Conservation (phyloP, 352 stramenopile species). For the Globisporangium alternatum region DNA sequence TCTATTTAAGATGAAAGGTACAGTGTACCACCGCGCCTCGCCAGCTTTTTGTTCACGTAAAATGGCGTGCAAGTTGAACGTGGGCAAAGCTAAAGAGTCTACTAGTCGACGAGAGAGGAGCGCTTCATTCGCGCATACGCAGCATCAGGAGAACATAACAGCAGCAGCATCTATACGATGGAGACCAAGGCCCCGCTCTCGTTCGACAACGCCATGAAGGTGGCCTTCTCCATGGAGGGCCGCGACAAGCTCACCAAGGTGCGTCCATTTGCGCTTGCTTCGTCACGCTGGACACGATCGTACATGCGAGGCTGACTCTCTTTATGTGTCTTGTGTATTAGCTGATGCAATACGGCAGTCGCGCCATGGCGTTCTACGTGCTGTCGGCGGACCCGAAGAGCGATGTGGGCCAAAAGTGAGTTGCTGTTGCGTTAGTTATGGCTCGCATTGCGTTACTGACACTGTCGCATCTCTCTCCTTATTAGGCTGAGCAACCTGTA, state of each 20-base stretch:
- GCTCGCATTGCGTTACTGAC: neutral
- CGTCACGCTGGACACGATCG: neutral
- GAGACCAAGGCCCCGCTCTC: slow-evolving; percentile 56
- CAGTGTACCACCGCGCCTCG: slow-evolving; percentile 13
- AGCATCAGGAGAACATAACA: neutral
- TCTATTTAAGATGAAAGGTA: slow-evolving; percentile 16
- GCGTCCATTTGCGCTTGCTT: neutral
- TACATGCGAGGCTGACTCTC: slow-evolving; percentile 2
- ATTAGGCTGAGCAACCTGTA: slow-evolving; percentile 62
- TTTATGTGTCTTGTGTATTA: slow-evolving; percentile 13
- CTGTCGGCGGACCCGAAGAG: slow-evolving; percentile 80
- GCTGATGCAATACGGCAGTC: slow-evolving; percentile 83
- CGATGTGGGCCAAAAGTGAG: slow-evolving; percentile 60
- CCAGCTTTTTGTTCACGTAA: slow-evolving; percentile 36
- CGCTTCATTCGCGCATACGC: neutral
- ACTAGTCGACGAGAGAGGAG: neutral
- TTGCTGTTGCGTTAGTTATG: neutral
- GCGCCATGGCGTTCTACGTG: slow-evolving; percentile 76
- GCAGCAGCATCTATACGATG: slow-evolving; percentile 19
- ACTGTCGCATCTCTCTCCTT: neutral
- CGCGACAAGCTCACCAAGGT: slow-evolving; percentile 89
- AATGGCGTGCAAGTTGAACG: slow-evolving; percentile 15
- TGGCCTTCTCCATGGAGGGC: slow-evolving; percentile 79
- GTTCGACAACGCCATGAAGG: slow-evolving; percentile 55
- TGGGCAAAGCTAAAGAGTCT: neutral